Conservation (phyloP, 805 yeast species). For the Kuraishia capsulata region DNA sequence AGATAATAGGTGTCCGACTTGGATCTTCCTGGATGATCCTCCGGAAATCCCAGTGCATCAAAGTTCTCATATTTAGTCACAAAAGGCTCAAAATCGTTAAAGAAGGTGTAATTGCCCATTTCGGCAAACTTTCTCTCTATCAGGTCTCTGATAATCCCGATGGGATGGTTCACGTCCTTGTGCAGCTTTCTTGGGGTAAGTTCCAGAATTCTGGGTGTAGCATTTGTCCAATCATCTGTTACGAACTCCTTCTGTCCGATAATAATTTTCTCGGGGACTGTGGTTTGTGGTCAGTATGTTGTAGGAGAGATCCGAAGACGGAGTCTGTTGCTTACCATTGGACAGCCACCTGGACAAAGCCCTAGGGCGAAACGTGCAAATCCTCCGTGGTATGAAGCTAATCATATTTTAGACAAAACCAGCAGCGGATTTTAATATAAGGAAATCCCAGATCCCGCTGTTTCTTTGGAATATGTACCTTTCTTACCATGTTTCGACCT, state of each 20-base stretch:
- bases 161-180: slow-evolving; percentile 69
- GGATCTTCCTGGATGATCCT: slow-evolving; percentile 89
- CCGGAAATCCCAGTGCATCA: slow-evolving; percentile 85
- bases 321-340: no score
- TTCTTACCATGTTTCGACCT: no score
- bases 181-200: slow-evolving; percentile 71
- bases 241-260: slow-evolving; percentile 43
- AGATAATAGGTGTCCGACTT: slow-evolving; percentile 89
- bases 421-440: no score
- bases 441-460: no score
- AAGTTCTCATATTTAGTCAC: slow-evolving; percentile 81
- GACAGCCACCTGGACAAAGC: no score
- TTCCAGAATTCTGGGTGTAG: slow-evolving; percentile 62
- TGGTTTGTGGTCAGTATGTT: neutral
- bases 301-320: no score
- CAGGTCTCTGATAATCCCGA: slow-evolving; percentile 72
- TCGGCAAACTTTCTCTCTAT: slow-evolving; percentile 60
- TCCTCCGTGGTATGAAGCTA: no score
- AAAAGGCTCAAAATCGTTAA: slow-evolving; percentile 72
- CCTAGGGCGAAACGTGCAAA: no score
- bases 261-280: slow-evolving; percentile 18
- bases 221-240: slow-evolving; percentile 79
- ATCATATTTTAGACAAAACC: no score
- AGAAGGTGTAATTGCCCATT: slow-evolving; percentile 71
- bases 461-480: no score